phyloP scores from a whole-genome alignment of 1,284 basidiomycete genomes.

The Ceratobasidium theobromae region DNA sequence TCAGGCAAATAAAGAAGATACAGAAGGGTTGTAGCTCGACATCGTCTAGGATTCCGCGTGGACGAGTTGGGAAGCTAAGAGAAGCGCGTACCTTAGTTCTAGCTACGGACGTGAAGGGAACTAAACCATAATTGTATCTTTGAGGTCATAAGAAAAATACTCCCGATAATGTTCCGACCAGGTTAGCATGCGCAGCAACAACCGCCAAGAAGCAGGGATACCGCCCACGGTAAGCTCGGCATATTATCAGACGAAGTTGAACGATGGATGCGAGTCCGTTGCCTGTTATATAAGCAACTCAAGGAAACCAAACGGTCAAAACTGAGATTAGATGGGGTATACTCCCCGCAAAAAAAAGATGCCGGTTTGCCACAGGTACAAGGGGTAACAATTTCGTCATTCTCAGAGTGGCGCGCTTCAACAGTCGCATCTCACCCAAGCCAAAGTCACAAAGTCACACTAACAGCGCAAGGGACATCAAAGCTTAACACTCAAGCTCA shows the following conservation, averaged over 20 bases:
- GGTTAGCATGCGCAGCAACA: neutral
- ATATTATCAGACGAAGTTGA: neutral
- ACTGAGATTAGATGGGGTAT: neutral
- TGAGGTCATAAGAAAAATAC: neutral
- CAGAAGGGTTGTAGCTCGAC: neutral
- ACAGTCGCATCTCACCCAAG: neutral
- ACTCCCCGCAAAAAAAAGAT: neutral
- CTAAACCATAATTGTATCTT: too few relatives aligned
- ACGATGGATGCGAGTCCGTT: neutral
- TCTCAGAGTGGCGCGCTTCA: neutral
- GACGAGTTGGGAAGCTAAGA: too few relatives aligned
- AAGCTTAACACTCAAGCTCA: neutral
- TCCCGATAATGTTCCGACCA: neutral
- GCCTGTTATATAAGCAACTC: conserved; percentile 9
- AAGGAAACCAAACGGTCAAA: neutral
- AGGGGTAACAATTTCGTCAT: too few relatives aligned
- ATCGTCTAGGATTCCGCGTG: too few relatives aligned
- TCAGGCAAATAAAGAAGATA: neutral
- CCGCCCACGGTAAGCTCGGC: neutral
- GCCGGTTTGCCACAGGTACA: too few relatives aligned
- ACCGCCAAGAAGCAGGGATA: neutral
- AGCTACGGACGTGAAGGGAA: too few relatives aligned
- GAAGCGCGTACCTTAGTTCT: too few relatives aligned
- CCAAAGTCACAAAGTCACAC: neutral
- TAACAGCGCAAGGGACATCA: neutral